These are phyloP conservation scores for Lepidopterella palustris DNA, from an alignment of 495 filamentous ascomycete species.

Conservation along the genomic window DNA sequence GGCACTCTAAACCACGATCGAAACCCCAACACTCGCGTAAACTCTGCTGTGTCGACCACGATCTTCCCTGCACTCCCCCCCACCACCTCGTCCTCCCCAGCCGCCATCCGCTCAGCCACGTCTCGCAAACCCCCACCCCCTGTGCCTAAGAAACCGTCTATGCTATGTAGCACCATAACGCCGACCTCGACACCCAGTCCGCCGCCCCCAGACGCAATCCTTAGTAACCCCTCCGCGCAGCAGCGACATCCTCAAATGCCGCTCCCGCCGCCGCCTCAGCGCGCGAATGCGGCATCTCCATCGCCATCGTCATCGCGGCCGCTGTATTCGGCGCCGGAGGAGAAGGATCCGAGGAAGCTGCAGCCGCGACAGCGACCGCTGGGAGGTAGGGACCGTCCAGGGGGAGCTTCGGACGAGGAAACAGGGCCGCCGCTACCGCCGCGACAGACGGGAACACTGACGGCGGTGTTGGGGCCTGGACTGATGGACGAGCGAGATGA, in stretches of 20 bases:
- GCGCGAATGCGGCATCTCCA: constrained; percentile 8
- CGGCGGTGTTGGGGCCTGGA: neutral
- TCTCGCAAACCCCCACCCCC: constrained; percentile 39
- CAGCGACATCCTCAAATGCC: too few species aligned
- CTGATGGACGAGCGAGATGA: constrained; percentile 25
- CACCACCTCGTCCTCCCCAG: constrained; percentile 10
- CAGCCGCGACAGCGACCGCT: neutral
- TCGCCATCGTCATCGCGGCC: neutral
- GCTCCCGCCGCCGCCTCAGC: constrained; percentile 17
- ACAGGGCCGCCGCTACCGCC: constrained; percentile 24
- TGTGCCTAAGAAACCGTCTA: constrained; percentile 38
- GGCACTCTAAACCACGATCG: too few species aligned
- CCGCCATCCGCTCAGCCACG: constrained; percentile 4
- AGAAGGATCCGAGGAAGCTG: constrained; percentile 6
- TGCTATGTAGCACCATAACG: constrained; percentile 25
- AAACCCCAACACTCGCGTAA: too few species aligned
- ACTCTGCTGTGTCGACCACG: too few species aligned
- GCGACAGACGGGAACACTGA: constrained; percentile 12
- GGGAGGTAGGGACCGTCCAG: neutral
- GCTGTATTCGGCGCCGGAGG: neutral
- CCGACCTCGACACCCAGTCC: constrained; percentile 11
- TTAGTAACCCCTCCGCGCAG: neutral
- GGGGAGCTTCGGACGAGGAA: constrained; percentile 5
- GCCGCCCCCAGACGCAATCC: constrained; percentile 14
- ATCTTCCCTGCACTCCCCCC: constrained; percentile 8